phyloP scores from a whole-genome alignment of 2,329 filamentous ascomycete genomes.

The Bertia moriformis region DNA sequence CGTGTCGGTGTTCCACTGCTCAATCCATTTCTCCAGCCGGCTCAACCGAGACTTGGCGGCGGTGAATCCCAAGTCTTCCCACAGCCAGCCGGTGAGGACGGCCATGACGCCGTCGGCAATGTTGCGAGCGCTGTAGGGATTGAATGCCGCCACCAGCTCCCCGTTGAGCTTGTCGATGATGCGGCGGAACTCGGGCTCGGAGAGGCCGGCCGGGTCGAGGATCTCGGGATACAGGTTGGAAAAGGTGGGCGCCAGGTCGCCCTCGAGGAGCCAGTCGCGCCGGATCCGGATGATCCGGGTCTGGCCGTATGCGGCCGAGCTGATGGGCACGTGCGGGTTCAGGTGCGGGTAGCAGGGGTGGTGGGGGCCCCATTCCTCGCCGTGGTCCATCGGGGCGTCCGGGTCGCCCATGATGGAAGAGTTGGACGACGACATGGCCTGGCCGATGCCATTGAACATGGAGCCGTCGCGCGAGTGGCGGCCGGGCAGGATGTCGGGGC shows the following conservation, averaged over 20 bases:
- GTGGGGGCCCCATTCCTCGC: slow-evolving; percentile 77
- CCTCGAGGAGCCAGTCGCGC: slow-evolving; percentile 78
- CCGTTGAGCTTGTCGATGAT: slow-evolving; percentile 72
- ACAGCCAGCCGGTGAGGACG: slow-evolving; percentile 78
- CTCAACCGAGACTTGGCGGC: slow-evolving; percentile 59
- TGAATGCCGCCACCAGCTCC: slow-evolving; percentile 63
- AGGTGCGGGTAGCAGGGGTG: slow-evolving; percentile 91
- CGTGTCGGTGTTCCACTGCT: slow-evolving; percentile 70
- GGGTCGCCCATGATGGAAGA: slow-evolving; percentile 48
- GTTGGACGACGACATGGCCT: slow-evolving; percentile 37
- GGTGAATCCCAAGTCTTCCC: slow-evolving; percentile 76
- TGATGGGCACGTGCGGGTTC: slow-evolving; percentile 75
- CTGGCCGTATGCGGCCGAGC: slow-evolving; percentile 57
- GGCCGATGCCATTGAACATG: slow-evolving; percentile 34
- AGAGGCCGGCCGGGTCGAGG: slow-evolving; percentile 66
- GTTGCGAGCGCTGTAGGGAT: slow-evolving; percentile 63
- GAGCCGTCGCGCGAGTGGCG: slow-evolving; percentile 31
- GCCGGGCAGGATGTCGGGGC: too few species aligned
- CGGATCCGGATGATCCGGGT: slow-evolving; percentile 86
- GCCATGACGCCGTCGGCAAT: slow-evolving; percentile 69
- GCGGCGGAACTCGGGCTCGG: slow-evolving; percentile 72
- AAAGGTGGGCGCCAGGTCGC: slow-evolving; percentile 83
- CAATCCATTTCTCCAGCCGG: slow-evolving; percentile 65
- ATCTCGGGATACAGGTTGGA: slow-evolving; percentile 95
- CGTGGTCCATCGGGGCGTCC: slow-evolving; percentile 45